phyloP scores from a whole-genome alignment of 257 asterid species.

The Petunia secreta region DNA sequence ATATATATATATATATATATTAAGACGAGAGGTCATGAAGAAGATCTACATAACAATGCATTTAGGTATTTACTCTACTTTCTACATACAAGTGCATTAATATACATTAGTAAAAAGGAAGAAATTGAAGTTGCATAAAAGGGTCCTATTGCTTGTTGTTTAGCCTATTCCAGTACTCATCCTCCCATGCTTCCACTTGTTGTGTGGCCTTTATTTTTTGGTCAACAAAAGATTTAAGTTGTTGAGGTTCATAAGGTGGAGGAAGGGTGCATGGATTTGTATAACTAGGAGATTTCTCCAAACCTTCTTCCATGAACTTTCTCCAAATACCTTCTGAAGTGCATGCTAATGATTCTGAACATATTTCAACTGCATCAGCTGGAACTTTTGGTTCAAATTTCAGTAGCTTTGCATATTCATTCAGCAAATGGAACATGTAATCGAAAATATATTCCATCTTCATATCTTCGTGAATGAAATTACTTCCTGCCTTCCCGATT shows the following conservation, averaged over 20 bases:
- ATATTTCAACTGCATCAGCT: slow-evolving; percentile 57
- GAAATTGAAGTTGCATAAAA: not conserved
- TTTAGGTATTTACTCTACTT: not conserved
- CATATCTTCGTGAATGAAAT: slow-evolving; percentile 68
- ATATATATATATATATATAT: not conserved
- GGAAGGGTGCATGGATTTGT: slow-evolving; percentile 71
- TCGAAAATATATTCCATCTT: slow-evolving; percentile 79
- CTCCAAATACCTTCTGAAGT: slow-evolving; percentile 50
- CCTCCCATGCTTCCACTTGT: slow-evolving; percentile 79
- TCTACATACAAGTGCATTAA: not conserved
- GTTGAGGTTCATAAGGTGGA: slow-evolving; percentile 60
- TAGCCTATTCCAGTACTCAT: slow-evolving; percentile 55
- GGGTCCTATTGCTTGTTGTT: slow-evolving; percentile 33
- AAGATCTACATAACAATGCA: not conserved
- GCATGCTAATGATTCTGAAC: slow-evolving; percentile 74
- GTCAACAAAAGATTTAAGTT: slow-evolving; percentile 49
- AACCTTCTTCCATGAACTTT: slow-evolving; percentile 71
- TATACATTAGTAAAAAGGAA: not conserved
- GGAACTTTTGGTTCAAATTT: slow-evolving; percentile 66
- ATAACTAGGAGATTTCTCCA: slow-evolving; percentile 64
- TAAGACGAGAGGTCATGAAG: not conserved
- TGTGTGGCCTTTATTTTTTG: slow-evolving; percentile 42
- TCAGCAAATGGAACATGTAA: slow-evolving; percentile 74
- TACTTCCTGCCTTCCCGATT: slow-evolving; percentile 77
- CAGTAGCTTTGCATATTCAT: slow-evolving; percentile 72